Percentiles rank a stretch among this genome's conserved stretches.
These are phyloP conservation scores for Hyphodiscus hymeniophilus DNA, from an alignment of 495 filamentous ascomycete genomes.

Conservation along the genomic window DNA sequence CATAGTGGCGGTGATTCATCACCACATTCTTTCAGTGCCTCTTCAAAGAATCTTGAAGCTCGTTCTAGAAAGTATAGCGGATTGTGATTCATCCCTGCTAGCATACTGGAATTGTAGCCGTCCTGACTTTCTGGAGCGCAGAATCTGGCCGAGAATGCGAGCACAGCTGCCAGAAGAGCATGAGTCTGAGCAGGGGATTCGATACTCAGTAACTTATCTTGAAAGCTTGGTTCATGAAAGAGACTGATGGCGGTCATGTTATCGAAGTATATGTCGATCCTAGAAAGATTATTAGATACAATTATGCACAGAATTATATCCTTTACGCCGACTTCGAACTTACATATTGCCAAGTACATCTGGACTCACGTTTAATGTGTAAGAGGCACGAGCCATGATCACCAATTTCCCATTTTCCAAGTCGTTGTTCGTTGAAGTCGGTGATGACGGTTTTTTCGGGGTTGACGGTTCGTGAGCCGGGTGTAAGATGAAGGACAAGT, in stretches of 20 bases:
- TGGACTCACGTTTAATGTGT: not conserved
- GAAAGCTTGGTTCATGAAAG: slow-evolving; percentile 22
- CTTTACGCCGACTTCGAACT: not conserved
- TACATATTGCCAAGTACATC: not conserved
- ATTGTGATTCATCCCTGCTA: not conserved
- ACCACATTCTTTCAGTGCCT: slow-evolving; percentile 20
- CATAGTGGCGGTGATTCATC: slow-evolving; percentile 24
- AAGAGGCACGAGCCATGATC: not conserved
- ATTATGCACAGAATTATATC: not conserved
- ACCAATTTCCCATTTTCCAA: not conserved
- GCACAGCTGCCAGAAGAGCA: slow-evolving; percentile 26
- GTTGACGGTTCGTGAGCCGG: slow-evolving; percentile 6
- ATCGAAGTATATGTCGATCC: not conserved
- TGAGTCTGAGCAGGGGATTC: slow-evolving; percentile 13
- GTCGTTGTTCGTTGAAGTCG: no score
- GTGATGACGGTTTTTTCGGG: not conserved
- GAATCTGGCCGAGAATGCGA: slow-evolving; percentile 19
- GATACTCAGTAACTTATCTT: slow-evolving; percentile 21
- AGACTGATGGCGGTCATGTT: slow-evolving; percentile 26
- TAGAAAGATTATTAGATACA: not conserved
- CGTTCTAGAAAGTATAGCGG: slow-evolving; percentile 1
- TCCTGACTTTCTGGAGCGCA: not conserved
- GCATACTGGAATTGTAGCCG: slow-evolving; percentile 5
- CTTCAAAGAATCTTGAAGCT: slow-evolving; percentile 15
- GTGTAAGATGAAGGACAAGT: slow-evolving; percentile 9